phyloP scores from a whole-genome alignment of 495 filamentous ascomycete species.

The Lepidopterella palustris region DNA sequence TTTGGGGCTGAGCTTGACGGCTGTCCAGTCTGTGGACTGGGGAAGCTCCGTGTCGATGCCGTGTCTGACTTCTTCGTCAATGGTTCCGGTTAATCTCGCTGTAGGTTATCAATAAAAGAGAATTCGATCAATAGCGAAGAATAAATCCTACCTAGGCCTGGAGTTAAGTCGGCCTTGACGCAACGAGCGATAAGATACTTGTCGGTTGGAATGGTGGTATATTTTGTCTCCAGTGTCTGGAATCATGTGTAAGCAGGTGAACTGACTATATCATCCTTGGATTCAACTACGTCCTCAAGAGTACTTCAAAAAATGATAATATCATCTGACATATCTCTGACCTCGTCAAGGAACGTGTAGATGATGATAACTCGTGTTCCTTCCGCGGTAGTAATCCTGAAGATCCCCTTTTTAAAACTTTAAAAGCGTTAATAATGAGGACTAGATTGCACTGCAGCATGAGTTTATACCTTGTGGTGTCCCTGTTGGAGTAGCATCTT shows the following conservation, averaged over 20 bases:
- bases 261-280: not conserved
- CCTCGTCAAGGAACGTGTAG: not conserved
- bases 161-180: constrained; percentile 24
- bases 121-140: not conserved
- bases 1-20: not conserved
- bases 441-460: not conserved
- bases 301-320: not conserved
- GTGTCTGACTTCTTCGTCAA: not conserved
- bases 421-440: not conserved
- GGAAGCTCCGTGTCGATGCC: not conserved
- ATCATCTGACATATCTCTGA: constrained; percentile 1
- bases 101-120: not conserved
- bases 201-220: constrained; percentile 15
- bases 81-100: not conserved
- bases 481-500: not conserved
- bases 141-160: constrained; percentile 14
- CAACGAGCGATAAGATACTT: constrained; percentile 4
- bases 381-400: constrained; percentile 1
- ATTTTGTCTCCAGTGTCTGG: constrained; percentile 20
- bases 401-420: not conserved
- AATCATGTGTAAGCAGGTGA: not conserved
- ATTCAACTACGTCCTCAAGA: not conserved
- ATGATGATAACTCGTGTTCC: not conserved
- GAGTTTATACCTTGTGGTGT: not conserved
- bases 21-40: not conserved